Percentiles rank a stretch among this genome's conserved stretches.
phyloP scores from a whole-genome alignment of 306 rosid species.

The Amphicarpaea edgeworthii region DNA sequence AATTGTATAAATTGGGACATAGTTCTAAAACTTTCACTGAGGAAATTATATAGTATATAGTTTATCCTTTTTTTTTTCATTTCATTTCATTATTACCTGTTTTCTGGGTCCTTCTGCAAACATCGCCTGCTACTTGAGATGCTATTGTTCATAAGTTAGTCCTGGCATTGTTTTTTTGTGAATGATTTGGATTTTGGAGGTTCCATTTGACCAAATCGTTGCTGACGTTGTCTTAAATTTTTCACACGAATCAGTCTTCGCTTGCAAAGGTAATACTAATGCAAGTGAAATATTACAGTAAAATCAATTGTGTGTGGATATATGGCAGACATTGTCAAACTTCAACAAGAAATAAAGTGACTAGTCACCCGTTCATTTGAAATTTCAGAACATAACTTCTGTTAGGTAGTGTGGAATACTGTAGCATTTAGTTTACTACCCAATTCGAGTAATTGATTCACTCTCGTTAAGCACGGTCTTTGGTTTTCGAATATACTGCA shows the following conservation, averaged over 20 bases:
- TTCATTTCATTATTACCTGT: neutral
- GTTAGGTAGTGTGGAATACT: too few species aligned
- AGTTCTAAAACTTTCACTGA: neutral
- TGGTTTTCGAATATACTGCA: neutral
- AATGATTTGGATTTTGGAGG: neutral
- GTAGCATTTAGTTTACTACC: neutral
- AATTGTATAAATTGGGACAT: constrained; percentile 34
- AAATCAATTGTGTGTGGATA: neutral
- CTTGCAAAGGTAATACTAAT: neutral
- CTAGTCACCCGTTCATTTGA: neutral
- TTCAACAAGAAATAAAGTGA: neutral
- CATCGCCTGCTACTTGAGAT: neutral
- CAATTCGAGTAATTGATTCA: neutral
- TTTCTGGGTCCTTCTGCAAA: neutral
- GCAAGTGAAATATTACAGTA: neutral
- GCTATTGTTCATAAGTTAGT: constrained; percentile 22
- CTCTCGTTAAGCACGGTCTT: neutral
- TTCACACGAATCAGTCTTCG: constrained; percentile 14
- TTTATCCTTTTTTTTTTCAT: neutral
- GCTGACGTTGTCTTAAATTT: neutral
- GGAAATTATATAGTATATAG: neutral
- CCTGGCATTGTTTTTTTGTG: constrained; percentile 10
- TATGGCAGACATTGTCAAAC: neutral
- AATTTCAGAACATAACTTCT: neutral
- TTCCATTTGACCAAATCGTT: constrained; percentile 35